phyloP scores from a whole-genome alignment of 345 rosid genomes.

The Gossypioides kirkii region DNA sequence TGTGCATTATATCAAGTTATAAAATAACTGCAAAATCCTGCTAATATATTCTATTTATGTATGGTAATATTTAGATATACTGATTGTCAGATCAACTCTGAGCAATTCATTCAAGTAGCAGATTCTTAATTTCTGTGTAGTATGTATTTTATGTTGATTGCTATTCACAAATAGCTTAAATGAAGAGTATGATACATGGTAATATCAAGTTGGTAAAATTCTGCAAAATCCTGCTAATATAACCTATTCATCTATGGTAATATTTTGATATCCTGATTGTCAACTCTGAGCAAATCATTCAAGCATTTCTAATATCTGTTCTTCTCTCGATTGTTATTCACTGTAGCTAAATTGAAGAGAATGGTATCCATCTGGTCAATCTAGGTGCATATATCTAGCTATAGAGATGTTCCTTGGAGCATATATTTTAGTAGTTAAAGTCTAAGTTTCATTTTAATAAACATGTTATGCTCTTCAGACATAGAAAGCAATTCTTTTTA shows the following conservation, averaged over 20 bases:
- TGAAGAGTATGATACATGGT: too few species aligned
- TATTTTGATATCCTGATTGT: not conserved
- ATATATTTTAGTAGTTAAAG: not conserved
- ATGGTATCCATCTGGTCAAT: not conserved
- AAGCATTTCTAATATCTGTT: not conserved
- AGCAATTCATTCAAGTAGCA: not conserved
- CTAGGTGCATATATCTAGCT: not conserved
- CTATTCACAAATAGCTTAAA: not conserved
- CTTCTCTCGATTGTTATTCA: not conserved
- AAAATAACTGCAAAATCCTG: not conserved
- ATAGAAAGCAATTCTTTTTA: not conserved
- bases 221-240: not conserved
- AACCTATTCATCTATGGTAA: not conserved
- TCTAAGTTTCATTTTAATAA: not conserved
- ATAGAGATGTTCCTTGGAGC: not conserved
- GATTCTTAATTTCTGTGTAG: not conserved
- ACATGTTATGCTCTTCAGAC: not conserved
- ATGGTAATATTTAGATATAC: not conserved
- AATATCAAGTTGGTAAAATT: not conserved
- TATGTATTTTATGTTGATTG: not conserved
- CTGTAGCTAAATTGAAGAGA: not conserved
- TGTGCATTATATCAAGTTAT: not conserved
- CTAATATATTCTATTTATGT: not conserved
- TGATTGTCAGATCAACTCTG: not conserved
- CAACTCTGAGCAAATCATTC: not conserved